Conservation (phyloP, 192 early-diverging fungal genomes). For the Mortierella hygrophila region DNA sequence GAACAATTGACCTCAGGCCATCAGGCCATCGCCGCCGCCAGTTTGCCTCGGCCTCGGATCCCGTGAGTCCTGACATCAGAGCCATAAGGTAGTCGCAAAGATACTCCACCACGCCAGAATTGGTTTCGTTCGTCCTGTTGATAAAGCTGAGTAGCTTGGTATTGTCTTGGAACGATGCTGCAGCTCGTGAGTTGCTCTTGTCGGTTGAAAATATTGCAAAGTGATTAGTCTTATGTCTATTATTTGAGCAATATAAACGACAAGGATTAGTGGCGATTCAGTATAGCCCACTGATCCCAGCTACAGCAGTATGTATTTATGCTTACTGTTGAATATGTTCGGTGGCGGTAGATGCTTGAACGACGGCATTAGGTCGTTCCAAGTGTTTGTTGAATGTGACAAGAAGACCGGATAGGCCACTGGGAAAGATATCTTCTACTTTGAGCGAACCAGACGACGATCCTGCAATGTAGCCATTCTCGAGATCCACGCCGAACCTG, state of each 20-base stretch:
- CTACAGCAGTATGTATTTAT: neutral
- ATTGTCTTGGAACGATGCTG: slow-evolving; percentile 13
- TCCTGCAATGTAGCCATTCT: slow-evolving; percentile 31
- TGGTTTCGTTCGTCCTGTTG: slow-evolving; percentile 23
- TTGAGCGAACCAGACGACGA: neutral
- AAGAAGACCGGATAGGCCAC: slow-evolving; percentile 22
- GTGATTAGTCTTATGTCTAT: slow-evolving; percentile 52
- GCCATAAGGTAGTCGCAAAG: slow-evolving; percentile 32
- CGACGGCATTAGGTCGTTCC: slow-evolving; percentile 41
- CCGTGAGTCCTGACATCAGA: slow-evolving; percentile 11
- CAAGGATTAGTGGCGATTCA: neutral
- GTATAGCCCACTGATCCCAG: neutral
- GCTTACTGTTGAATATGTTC: slow-evolving; percentile 47
- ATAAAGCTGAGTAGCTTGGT: slow-evolving; percentile 21
- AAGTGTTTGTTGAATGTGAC: slow-evolving; percentile 46
- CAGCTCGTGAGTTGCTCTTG: slow-evolving; percentile 12
- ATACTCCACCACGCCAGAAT: slow-evolving; percentile 43
- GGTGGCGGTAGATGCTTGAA: slow-evolving; percentile 30
- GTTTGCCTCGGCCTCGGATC: neutral
- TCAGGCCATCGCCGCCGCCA: slow-evolving; percentile 46
- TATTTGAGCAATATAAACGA: neutral
- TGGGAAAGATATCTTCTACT: slow-evolving; percentile 29
- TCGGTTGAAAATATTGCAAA: slow-evolving; percentile 47
- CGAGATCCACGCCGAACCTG: slow-evolving; percentile 51
- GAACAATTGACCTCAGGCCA: slow-evolving; percentile 2